phyloP scores from a whole-genome alignment of 352 stramenopile genomes.

The Chloridella minuta region DNA sequence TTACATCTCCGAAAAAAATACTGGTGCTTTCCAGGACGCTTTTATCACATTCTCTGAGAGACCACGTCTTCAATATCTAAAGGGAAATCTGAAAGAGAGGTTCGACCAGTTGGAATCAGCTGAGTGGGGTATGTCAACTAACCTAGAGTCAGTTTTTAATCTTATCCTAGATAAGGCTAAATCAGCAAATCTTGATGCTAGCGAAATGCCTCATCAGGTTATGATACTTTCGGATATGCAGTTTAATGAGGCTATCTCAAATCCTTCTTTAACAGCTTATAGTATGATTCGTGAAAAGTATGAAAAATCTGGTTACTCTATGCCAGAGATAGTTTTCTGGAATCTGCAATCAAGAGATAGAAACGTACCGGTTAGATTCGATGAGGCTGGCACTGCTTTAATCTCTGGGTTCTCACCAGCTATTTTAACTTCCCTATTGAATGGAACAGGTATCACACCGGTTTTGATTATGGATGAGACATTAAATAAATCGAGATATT shows the following conservation, averaged over 20 bases:
- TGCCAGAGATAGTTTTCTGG: no score
- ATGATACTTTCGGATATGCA: neutral
- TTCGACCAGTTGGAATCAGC: neutral
- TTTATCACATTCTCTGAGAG: neutral
- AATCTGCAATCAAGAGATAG: no score
- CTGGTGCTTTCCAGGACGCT: neutral
- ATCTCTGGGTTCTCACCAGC: no score
- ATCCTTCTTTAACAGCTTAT: neutral
- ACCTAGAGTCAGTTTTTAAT: neutral
- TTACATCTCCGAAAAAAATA: slow-evolving; percentile 7
- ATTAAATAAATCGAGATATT: no score
- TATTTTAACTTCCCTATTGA: no score
- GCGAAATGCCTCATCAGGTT: neutral
- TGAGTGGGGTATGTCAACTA: neutral
- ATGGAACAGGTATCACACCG: no score
- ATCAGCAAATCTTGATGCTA: neutral
- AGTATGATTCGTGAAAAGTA: neutral
- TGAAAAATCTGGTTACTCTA: neutral
- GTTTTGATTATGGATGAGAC: no score
- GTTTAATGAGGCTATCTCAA: neutral
- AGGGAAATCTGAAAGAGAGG: neutral
- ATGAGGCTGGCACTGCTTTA: no score
- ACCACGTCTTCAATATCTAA: neutral
- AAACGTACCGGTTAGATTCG: no score
- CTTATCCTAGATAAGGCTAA: neutral